phyloP scores from a whole-genome alignment of 805 yeast species.

The Starmerella vaccinii region DNA sequence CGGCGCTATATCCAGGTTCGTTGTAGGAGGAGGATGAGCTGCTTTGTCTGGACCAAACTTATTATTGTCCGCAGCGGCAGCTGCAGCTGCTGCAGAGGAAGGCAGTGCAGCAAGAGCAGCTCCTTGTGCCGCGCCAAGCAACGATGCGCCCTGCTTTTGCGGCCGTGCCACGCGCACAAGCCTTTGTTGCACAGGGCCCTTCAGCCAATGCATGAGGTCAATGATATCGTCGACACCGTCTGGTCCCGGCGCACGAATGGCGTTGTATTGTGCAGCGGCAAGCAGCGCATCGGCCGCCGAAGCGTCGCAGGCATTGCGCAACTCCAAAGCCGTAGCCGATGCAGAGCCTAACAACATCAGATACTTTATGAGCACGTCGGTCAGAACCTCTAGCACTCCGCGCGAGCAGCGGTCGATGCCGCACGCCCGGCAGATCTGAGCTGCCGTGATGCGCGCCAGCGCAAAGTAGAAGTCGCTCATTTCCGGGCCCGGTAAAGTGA shows the following conservation, averaged over 20 bases:
- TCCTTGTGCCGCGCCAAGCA: conserved; percentile 24
- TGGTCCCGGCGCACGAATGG: conserved; percentile 50
- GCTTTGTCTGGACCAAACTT: not conserved
- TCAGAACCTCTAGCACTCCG: conserved; percentile 57
- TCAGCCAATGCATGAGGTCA: conserved; percentile 45
- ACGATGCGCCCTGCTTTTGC: conserved; percentile 16
- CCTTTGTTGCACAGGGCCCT: conserved; percentile 20
- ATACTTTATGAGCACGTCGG: conserved; percentile 64
- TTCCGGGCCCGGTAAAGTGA: not conserved
- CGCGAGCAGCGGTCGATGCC: conserved; percentile 79
- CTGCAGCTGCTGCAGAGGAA: conserved; percentile 17
- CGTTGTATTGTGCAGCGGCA: conserved; percentile 54
- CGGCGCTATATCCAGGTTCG: too few species aligned
- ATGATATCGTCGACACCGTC: conserved; percentile 37
- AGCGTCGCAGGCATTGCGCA: conserved; percentile 39
- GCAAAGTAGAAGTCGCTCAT: conserved; percentile 39
- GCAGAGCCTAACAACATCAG: conserved; percentile 45
- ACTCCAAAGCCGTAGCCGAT: conserved; percentile 41
- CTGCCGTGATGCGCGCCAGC: conserved; percentile 40
- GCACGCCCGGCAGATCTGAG: conserved; percentile 56
- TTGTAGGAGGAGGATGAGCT: too few species aligned
- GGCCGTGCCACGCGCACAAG: conserved; percentile 20
- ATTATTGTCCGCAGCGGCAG: conserved; percentile 9
- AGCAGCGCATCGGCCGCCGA: conserved; percentile 58
- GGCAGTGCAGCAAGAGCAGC: conserved; percentile 24